Evolutionary conservation across 805 yeast genomes (phyloP), one percentile per base, ranked within the genome.

Genomic region (Kodamaea fukazawae): DNA sequence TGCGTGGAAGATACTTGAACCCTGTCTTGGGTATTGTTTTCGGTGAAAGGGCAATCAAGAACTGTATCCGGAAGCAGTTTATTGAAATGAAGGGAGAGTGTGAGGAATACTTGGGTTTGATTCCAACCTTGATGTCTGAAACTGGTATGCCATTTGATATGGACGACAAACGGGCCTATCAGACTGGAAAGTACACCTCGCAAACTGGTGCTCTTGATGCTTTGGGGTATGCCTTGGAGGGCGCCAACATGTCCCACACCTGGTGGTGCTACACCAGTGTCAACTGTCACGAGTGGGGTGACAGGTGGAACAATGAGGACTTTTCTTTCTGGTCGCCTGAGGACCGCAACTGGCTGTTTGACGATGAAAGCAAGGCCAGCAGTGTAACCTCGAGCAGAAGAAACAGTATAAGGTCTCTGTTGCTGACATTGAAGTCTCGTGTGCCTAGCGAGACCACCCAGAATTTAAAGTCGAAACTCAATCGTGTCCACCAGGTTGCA

Each of bases 101-200:
- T 4, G 56, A 63, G 4, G 71, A 71, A 3, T 58, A 74, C 22
- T 60, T 90, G 27, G 97, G 97, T 2, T 36, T 58, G 7, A 70
- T 88, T 7, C 96, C 97, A 0, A 75, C 84, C 7, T 63, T 91
- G 15, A 81, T 93, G 73, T 78, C 95, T 1, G 99, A 91, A 60
- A 89, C 91, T n/a, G 99, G 99, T 4, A 87, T 91, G 83, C 98
- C 99, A 2, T 87, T 83, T 58, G 96, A 93, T 59, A 86, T 91
- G 96, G 90, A 91, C 60, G 71, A 78, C 43, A 86, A 85, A 55
- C 68, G 63, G 34, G 85, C 96, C 0, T 91, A 77, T 55, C 58
- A 60, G 1, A 70, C 70, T 42, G 89, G 90, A 1, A 77, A 79
- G 45, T 93, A 79, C 58, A 61, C 70, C 7, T 73, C 86, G 8